A percentile compares a stretch with the other conserved stretches of the same genome.
Conservation (phyloP, 2,329 filamentous ascomycete genomes). For the Clarireedia monteithiana region DNA sequence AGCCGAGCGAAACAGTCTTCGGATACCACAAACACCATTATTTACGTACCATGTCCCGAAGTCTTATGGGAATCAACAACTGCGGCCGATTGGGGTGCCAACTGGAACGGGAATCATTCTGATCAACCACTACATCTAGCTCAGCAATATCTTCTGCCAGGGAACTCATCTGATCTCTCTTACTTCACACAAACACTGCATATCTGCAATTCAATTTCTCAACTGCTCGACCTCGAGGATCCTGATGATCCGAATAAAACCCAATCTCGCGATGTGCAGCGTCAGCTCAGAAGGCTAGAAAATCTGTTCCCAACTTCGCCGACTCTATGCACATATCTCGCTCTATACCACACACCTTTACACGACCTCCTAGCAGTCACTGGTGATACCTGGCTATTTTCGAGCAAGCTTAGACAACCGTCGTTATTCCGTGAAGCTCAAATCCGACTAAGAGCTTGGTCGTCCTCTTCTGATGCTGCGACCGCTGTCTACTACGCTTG, state of each 20-base stretch:
- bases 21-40: conserved; percentile 8
- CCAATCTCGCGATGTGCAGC: conserved; percentile 4
- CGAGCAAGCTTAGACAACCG: conserved; percentile 41
- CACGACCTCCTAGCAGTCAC: conserved; percentile 49
- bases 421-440: conserved; percentile 41
- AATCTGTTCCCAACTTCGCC: conserved; percentile 38
- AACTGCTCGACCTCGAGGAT: conserved; percentile 19
- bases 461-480: conserved; percentile 37
- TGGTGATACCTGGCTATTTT: conserved; percentile 51
- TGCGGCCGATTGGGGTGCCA: conserved; percentile 38
- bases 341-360: conserved; percentile 51
- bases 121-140: conserved; percentile 13
- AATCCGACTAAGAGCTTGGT: conserved; percentile 39
- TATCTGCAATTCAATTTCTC: conserved; percentile 21
- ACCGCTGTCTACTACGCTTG: conserved; percentile 44
- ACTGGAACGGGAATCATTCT: conserved; percentile 5
- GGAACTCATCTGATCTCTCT: conserved; percentile 6
- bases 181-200: conserved; percentile 22
- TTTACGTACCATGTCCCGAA: conserved; percentile 29
- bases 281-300: background rate
- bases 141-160: conserved; percentile 11
- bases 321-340: conserved; percentile 46
- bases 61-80: conserved; percentile 43
- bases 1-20: conserved; percentile 4
- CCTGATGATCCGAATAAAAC: conserved; percentile 28